Percentiles rank a stretch among this genome's conserved stretches.
phyloP scores from a whole-genome alignment of 352 stramenopile species.

The Globisporangium spinosum region DNA sequence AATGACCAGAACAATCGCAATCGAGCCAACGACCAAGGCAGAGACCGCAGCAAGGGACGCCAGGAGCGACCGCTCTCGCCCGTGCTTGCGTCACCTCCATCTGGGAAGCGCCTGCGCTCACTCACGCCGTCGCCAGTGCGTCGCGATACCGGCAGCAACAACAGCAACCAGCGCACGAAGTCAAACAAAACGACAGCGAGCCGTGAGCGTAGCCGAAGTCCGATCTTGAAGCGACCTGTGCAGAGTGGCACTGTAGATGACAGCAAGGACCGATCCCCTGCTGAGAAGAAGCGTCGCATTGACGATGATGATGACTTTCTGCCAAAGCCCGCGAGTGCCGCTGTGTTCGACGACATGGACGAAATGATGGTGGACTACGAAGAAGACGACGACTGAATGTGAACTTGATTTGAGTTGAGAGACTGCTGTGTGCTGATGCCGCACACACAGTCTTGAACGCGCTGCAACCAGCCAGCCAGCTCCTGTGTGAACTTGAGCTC shows the following conservation, averaged over 20 bases:
- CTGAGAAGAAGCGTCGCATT: constrained; percentile 21
- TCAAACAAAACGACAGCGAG: background rate
- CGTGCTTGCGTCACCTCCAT: constrained; percentile 1
- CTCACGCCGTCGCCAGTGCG: constrained; percentile 38
- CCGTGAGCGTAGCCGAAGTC: constrained; percentile 9
- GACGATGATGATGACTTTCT: constrained; percentile 28
- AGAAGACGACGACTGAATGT: constrained; percentile 64
- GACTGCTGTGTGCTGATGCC: constrained; percentile 1
- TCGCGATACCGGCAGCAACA: constrained; percentile 17
- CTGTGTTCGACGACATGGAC: constrained; percentile 64
- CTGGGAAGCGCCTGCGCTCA: constrained; percentile 24
- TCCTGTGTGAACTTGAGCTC: background rate
- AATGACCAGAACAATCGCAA: constrained; percentile 38
- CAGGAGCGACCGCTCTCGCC: constrained; percentile 4
- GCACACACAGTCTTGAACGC: background rate
- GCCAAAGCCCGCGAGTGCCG: constrained; percentile 32
- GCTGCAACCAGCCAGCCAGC: background rate
- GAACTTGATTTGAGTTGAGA: background rate
- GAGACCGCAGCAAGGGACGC: constrained; percentile 14
- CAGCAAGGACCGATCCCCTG: background rate
- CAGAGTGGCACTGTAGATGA: background rate
- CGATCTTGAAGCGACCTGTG: constrained; percentile 9
- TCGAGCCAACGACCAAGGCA: constrained; percentile 27
- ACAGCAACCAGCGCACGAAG: constrained; percentile 5
- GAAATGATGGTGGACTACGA: constrained; percentile 82